Base-by-base conservation (phyloP, 2,329 filamentous ascomycete species). In the Lachnellula occidentalis region DNA sequence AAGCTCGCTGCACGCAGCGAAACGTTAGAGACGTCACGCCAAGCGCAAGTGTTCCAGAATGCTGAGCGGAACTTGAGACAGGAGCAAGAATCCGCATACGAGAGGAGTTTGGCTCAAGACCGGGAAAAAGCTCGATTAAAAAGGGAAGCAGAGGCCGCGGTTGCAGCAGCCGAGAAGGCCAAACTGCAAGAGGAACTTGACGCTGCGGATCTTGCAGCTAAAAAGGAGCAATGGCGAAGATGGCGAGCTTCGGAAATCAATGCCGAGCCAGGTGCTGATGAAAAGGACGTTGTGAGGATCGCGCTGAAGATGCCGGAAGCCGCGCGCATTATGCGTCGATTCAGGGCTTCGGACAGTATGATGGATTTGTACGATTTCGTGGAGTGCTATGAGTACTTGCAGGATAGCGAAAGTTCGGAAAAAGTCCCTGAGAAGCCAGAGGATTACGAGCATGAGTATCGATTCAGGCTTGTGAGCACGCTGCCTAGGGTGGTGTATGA, bases 331-430 rank as follows among this genome's bases (percentile, higher is more conserved):
- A 81, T 95, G 53, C 81, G 92, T 42, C 82, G 81, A 48, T 97
- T 99, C 69, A 71, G 76, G 0, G 76, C 79, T 1, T 76, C 82
- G n/a, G 82, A 88, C 0, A 78, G 80, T 2, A 75, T 97, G 37
- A 92, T 97, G 68, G 91, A 96, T 66, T 74, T 99, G 5, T 97
- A 97, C 70, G 94, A 92, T 0, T 96, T 95, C 72, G 91, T 97
- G 2, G 94, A 99, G 68, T 97, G 92, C 72, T 86, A 91, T 68
- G 85, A 90, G 50, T 63, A 87, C 5, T 64, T 91, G 3, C 71
- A 79, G 36, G 71, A 72, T 21, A 70, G 70, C 17, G 61, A 45
- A 8, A 50, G 58, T 5, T 56, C 53, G 11, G 60, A 63, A 17
- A 51, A 58, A 14, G 56, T 50, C 14, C 66, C 57, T 34, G 61